phyloP scores from a whole-genome alignment of 2,329 filamentous ascomycete genomes.

The Arachnopeziza araneosa region DNA sequence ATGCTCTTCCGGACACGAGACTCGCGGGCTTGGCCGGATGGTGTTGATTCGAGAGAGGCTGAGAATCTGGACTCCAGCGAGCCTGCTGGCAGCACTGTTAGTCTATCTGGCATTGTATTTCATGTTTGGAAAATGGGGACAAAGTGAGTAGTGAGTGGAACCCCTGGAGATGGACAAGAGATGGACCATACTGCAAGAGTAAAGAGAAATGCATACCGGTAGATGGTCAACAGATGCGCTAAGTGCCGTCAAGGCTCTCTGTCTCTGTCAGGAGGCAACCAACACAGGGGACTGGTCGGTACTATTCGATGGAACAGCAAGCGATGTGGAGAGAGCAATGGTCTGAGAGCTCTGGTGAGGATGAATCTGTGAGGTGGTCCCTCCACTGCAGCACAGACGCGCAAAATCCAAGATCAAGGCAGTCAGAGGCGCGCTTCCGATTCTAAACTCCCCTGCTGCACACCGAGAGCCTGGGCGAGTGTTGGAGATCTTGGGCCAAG shows the following conservation, averaged over 20 bases:
- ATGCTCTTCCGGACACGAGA: slow-evolving; percentile 28
- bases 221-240: neutral
- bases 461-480: neutral
- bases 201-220: neutral
- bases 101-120: slow-evolving; percentile 28
- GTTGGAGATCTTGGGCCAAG: neutral
- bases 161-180: neutral
- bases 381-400: slow-evolving; percentile 5
- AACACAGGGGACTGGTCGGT: neutral
- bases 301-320: neutral
- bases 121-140: slow-evolving; percentile 18
- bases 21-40: slow-evolving; percentile 23
- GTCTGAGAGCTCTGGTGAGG: neutral
- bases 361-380: neutral
- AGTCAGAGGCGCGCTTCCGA: slow-evolving; percentile 1
- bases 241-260: neutral
- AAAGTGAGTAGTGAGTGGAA: slow-evolving; percentile 3
- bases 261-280: neutral
- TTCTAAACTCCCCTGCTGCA: neutral
- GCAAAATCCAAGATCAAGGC: slow-evolving; percentile 1
- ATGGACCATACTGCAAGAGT: neutral
- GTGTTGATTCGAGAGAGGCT: slow-evolving; percentile 18
- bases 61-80: slow-evolving; percentile 26
- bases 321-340: neutral
- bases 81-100: slow-evolving; percentile 27